Base-by-base conservation (phyloP, 495 filamentous ascomycete genomes). In the Hypoxylon subgilvum region DNA sequence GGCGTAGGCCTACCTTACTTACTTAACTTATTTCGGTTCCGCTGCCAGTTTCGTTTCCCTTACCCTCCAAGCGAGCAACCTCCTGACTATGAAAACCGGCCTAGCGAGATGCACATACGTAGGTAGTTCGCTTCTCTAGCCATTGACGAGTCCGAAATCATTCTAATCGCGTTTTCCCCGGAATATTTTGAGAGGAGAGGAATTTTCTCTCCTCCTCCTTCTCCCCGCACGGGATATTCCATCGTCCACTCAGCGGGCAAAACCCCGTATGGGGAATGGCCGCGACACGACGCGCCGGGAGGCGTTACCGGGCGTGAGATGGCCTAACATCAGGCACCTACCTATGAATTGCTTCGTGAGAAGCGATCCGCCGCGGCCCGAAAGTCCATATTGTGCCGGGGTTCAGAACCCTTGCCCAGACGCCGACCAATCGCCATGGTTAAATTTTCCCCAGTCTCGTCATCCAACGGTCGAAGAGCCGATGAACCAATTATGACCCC, bases 311-410 rank as follows among this genome's bases (percentile, higher is more conserved):
- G 55, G 41, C 10, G 47, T 17, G 30, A 63, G 55, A 50, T 28
- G 52, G 13, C 14, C 28, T 48, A 10, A 27, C 28, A 23, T 19
- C 25, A 55, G 35, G 41, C 46, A 61, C 51, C 27, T 51, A 14
- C 7, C 27, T 42, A 36, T 50, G 21, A 12, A 35, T 17, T 54
- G 27, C 28, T 43, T 35, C n/a, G n/a, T n/a, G n/a, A n/a, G n/a
- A n/a, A n/a, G n/a, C n/a, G n/a, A 32, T 42, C 52, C 61, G 43
- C 39, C 32, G 34, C 67, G 67, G 67, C 50, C 67, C 67, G 67
- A 68, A 63, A 65, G 50, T 48, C 67, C 67, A 70, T 67, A 68
- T 60, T 70, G 64, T 55, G 34, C 50, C 55, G 38, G 61, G 61
- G 23, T 64, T 44, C 10, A 34, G 12, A 58, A 27, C 61, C 54